Evolutionary conservation across 2,329 filamentous ascomycete genomes (phyloP).

Genomic region (Cladobotryum protrusum): DNA sequence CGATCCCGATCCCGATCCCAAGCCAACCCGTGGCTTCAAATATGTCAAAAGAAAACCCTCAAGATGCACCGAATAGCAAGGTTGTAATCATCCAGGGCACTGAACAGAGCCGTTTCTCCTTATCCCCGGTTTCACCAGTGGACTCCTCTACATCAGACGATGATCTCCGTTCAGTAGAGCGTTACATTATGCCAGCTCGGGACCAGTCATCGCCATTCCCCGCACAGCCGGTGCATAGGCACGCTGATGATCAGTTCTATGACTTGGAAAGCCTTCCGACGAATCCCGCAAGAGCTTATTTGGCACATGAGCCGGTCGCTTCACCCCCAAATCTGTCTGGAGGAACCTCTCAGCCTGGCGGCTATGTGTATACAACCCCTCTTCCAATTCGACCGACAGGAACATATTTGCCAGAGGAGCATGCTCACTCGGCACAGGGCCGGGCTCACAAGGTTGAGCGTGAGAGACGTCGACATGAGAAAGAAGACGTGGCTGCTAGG

Average conservation of each 20-base stretch:
- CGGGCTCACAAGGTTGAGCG: slow-evolving; percentile 42
- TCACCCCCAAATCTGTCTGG: not conserved
- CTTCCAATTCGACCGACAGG: slow-evolving; percentile 41
- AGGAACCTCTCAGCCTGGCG: not conserved
- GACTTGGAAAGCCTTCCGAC: not conserved
- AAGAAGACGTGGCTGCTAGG: slow-evolving; percentile 55
- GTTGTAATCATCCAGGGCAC: not conserved
- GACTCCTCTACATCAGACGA: not conserved
- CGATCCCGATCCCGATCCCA: not conserved
- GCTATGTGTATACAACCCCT: not conserved
- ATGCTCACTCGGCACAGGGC: slow-evolving; percentile 35
- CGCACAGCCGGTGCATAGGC: slow-evolving; percentile 5
- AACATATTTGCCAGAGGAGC: slow-evolving; percentile 40
- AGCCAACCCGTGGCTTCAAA: not conserved
- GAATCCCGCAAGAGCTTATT: slow-evolving; percentile 3
- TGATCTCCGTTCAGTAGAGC: not conserved
- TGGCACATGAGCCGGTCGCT: not conserved
- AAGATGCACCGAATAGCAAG: not conserved
- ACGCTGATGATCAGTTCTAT: not conserved
- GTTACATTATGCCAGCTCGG: not conserved
- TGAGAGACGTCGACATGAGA: slow-evolving; percentile 52
- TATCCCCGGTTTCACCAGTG: slow-evolving; percentile 7
- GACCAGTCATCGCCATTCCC: slow-evolving; percentile 3
- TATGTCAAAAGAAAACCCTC: not conserved
- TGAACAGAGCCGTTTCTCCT: slow-evolving; percentile 10